Evolutionary conservation across 1,139 yeast species (phyloP), one percentile per base, ranked within the genome.

Genomic region (Arxiozyma bovina): DNA sequence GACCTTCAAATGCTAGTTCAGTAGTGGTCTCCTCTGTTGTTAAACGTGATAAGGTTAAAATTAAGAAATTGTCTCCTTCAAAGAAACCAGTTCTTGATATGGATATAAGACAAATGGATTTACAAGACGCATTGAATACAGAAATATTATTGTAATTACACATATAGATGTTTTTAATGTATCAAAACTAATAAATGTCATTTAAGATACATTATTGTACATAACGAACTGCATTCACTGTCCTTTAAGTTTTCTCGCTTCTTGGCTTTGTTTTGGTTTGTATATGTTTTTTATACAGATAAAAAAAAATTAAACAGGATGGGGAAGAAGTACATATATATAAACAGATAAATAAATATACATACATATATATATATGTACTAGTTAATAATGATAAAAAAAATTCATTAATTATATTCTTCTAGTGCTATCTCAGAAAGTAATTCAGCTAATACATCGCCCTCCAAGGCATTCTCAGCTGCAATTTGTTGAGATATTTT

Each of bases 71-170:
- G 12, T 34, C 54, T 7, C 48, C 51, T 11, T 20, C 50, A 2
- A 47, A 70, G 49, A 77, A 77, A 4, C 64, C 75, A 18, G 74
- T 74, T n/a, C 54, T 79, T 18, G 72, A 70, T 48, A 65, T 45
- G 18, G 48, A 22, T 22, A 75, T 20, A 63, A 71, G 54, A 66
- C 75, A 74, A 57, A 70, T 73, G 6, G 78, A 77, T 7, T 61
- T 77, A 34, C 65, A 67, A 54, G 80, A 76, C 43, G 80, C 81
- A 1, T 63, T 77, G 43, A 67, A 68, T 50, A 67, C 72, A 41
- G 68, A 70, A 43, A 45, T 55, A 8, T 3, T 53, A 9, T 45
- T 53, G 22, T 55, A 51, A 53, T 23, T 22, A 23, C 1, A 22
- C 40, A 17, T 42, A 27, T 20, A 25, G 7, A 40, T 40, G 18